Evolutionary conservation across 2,329 filamentous ascomycete species (phyloP).

Genomic region (Cadophora sp.): DNA sequence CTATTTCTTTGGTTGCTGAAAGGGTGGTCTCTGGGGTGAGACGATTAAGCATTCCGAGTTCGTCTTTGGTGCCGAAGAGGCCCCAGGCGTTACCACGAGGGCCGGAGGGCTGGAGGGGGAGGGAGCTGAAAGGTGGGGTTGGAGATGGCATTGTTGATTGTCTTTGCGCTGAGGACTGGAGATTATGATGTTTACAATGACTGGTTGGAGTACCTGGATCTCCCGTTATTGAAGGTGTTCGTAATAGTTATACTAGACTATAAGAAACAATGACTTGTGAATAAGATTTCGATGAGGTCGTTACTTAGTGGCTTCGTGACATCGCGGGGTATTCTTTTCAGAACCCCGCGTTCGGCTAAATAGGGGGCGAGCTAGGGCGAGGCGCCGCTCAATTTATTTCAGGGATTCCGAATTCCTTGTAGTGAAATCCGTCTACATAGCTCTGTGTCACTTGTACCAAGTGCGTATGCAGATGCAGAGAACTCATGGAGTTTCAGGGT

Average conservation of each 20-base stretch:
- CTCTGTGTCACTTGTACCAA: too few species aligned
- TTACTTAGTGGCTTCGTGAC: too few species aligned
- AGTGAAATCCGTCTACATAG: too few species aligned
- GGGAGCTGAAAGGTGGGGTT: conserved; percentile 47
- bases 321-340: conserved; percentile 6
- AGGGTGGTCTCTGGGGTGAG: conserved; percentile 50
- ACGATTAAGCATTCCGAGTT: conserved; percentile 52
- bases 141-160: conserved; percentile 8
- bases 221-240: too few species aligned
- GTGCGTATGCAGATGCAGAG: too few species aligned
- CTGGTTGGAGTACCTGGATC: too few species aligned
- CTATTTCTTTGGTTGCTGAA: conserved; percentile 49
- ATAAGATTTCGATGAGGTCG: too few species aligned
- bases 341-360: conserved; percentile 17
- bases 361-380: conserved; percentile 9
- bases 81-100: conserved; percentile 53
- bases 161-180: not conserved
- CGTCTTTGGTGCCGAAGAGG: conserved; percentile 51
- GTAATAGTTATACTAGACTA: too few species aligned
- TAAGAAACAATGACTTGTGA: too few species aligned
- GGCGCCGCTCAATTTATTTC: not conserved
- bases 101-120: conserved; percentile 49
- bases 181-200: too few species aligned
- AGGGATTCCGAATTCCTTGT: too few species aligned
- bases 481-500: not conserved